A percentile compares a stretch with the other conserved stretches of the same genome.
phyloP scores from a whole-genome alignment of 345 rosid genomes.

The Eutrema japonicum region DNA sequence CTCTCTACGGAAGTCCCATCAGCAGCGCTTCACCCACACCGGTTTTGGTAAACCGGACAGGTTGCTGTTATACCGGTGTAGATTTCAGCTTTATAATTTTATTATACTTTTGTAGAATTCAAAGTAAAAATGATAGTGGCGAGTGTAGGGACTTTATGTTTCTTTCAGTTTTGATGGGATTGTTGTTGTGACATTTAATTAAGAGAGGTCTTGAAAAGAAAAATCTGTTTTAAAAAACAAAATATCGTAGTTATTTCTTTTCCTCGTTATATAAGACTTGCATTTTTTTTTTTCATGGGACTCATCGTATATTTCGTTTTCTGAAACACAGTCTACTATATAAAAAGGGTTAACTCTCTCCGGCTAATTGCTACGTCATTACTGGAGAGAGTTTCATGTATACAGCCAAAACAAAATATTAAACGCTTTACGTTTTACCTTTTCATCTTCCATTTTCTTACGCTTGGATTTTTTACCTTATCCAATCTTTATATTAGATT shows the following conservation, averaged over 20 bases:
- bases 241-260: background rate
- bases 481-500: too few species aligned
- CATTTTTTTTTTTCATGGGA: background rate
- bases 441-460: too few species aligned
- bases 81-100: conserved; percentile 28
- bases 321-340: background rate
- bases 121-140: conserved; percentile 21
- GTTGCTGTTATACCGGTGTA: conserved; percentile 14
- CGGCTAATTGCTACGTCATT: too few species aligned
- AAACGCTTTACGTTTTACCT: too few species aligned
- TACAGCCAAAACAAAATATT: too few species aligned
- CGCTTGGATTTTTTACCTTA: too few species aligned
- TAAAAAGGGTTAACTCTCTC: too few species aligned
- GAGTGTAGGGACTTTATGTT: conserved; percentile 30
- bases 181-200: conserved; percentile 26
- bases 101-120: conserved; percentile 27
- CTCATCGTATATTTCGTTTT: conserved; percentile 20
- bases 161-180: conserved; percentile 21
- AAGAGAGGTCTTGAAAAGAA: background rate
- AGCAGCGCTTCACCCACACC: conserved; percentile 8
- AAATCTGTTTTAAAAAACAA: background rate
- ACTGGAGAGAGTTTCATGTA: too few species aligned
- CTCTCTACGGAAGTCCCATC: background rate
- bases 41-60: conserved; percentile 22
- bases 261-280: background rate